Conservation (phyloP, 768 basidiomycete species). For the Lactifluus piperatus region DNA sequence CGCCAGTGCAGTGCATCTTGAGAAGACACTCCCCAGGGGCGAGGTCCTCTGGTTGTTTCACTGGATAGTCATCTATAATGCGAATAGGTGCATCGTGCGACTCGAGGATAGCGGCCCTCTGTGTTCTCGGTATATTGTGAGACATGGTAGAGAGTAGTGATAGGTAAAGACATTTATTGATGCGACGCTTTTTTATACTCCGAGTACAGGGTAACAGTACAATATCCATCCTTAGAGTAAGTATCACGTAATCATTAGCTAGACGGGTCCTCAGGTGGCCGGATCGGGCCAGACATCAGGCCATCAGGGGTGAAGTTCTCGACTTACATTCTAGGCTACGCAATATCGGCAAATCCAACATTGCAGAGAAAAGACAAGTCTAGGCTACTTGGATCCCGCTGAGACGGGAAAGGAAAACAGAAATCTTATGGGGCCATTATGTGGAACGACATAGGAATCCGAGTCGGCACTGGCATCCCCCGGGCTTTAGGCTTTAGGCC, state of each 20-base stretch:
- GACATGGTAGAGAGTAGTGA: constrained; percentile 14
- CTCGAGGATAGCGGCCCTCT: constrained; percentile 35
- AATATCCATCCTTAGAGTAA: neutral
- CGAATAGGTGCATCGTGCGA: constrained; percentile 26
- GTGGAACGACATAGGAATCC: too few relatives aligned
- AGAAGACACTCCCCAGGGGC: constrained; percentile 65
- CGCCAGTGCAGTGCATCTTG: constrained; percentile 68
- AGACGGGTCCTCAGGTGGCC: neutral
- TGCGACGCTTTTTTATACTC: neutral
- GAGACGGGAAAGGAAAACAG: too few relatives aligned
- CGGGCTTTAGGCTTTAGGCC: too few relatives aligned
- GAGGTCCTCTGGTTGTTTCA: constrained; percentile 47
- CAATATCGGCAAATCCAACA: too few relatives aligned
- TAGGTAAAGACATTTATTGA: neutral
- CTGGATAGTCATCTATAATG: constrained; percentile 41
- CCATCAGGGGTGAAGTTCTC: too few relatives aligned
- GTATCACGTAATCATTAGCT: neutral
- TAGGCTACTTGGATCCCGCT: too few relatives aligned
- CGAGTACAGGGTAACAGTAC: too few relatives aligned
- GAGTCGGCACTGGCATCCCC: too few relatives aligned
- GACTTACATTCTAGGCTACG: too few relatives aligned
- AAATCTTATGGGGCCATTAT: too few relatives aligned
- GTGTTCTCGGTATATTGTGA: constrained; percentile 33
- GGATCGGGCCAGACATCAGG: too few relatives aligned
- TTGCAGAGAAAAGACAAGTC: too few relatives aligned